Base-by-base conservation (phyloP, 2,329 filamentous ascomycete species). In the Leptographium procerum region DNA sequence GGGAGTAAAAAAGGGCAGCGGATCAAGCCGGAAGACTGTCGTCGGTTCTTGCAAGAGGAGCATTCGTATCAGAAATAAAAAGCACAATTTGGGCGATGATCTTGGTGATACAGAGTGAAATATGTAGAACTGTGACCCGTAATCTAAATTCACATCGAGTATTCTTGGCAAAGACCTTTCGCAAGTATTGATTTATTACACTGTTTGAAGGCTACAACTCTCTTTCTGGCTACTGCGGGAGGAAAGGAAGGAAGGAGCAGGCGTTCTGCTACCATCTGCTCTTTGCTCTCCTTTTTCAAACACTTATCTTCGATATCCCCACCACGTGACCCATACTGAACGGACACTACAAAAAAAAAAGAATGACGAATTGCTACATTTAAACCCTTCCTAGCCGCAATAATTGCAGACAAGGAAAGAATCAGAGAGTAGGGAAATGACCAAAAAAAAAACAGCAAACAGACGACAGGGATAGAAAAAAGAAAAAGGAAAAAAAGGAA, bases 11-110 rank as follows among this genome's bases (percentile, higher is more conserved):
- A 81, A 78, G 77, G 80, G 73, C 72, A 76, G 78, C 69, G 78
- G 80, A 80, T 77, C 76, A 83, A 85, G 78, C 76, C 59, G 80
- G 81, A 77, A 82, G 81, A 73, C 77, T 77, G 78, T 73, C 77
- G 80, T 81, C 77, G 64, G 68, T 33, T 52, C n/a, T n/a, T n/a
- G n/a, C n/a, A n/a, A n/a, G 48, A 29, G 31, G 40, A 43, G 40
- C 16, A 43, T 19, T 40, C 36, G 36, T 40, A 43, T n/a, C 16
- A n/a, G n/a, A 7, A 43, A 43, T 6, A 19, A 22, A 22, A n/a
- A 43, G 19, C 40, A 43, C 40, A 19, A 19, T 36, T 10, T 40
- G 36, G 36, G 19, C 14, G 36, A 22, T 19, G 31, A 14, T 29
- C 19, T 26, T 3, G 26, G n/a, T n/a, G n/a, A n/a, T n/a, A n/a